These are phyloP conservation scores for Tanacetum coccineum DNA, from an alignment of 129 eudicot genomes.

Conservation along the genomic window DNA sequence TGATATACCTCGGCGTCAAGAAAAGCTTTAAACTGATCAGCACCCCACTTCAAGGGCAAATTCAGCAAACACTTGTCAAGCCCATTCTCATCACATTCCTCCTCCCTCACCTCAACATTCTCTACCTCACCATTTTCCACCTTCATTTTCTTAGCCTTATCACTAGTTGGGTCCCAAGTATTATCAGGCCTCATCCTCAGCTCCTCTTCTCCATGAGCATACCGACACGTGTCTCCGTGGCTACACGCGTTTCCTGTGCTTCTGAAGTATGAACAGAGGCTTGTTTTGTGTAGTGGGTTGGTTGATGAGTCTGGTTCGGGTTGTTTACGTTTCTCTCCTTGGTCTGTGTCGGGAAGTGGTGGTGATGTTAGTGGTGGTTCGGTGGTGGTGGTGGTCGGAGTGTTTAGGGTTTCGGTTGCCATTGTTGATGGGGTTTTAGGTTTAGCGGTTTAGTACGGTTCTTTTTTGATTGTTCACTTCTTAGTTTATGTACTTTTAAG, in stretches of 20 bases:
- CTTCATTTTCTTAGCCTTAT: constrained; percentile 71
- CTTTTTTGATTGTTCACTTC: neutral
- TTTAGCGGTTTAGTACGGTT: neutral
- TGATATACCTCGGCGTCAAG: constrained; percentile 48
- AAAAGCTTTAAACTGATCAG: constrained; percentile 54
- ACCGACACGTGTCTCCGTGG: constrained; percentile 78
- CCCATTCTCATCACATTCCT: constrained; percentile 29
- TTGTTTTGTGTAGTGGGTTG: constrained; percentile 70
- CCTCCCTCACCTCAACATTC: constrained; percentile 51
- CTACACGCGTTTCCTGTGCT: constrained; percentile 63
- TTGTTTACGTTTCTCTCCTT: constrained; percentile 66
- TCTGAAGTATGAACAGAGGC: constrained; percentile 80
- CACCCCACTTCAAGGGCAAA: constrained; percentile 75
- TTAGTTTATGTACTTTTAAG: too few relatives aligned
- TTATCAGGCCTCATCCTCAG: constrained; percentile 65
- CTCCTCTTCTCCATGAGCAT: constrained; percentile 85
- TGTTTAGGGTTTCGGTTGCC: constrained; percentile 22
- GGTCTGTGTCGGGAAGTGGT: constrained; percentile 20
- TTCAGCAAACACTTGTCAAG: constrained; percentile 61
- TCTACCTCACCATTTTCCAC: constrained; percentile 38
- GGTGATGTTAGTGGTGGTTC: constrained; percentile 20
- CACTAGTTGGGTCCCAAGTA: constrained; percentile 92
- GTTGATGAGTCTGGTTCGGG: constrained; percentile 24
- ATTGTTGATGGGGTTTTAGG: constrained; percentile 8
- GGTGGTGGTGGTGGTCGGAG: constrained; percentile 16